Evolutionary conservation across 352 stramenopile species (phyloP).

Genomic region (Pythium pyrilobum): DNA sequence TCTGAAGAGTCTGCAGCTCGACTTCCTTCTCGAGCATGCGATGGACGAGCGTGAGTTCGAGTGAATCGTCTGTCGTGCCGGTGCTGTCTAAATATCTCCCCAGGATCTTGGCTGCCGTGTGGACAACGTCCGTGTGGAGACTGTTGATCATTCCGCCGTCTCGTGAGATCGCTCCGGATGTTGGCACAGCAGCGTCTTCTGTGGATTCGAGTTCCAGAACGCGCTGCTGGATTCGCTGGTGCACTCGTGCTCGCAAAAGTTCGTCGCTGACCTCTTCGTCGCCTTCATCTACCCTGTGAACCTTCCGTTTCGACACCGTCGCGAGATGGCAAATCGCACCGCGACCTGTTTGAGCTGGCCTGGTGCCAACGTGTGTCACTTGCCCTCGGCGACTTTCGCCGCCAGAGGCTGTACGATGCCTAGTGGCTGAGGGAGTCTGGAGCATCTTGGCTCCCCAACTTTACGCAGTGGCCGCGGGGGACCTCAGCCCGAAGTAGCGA

Average conservation of each 20-base stretch:
- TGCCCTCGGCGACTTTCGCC: no score
- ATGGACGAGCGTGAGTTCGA: slow-evolving; percentile 26
- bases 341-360: no score
- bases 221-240: slow-evolving; percentile 12
- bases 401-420: no score
- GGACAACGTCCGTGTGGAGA: slow-evolving; percentile 23
- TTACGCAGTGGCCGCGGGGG: no score
- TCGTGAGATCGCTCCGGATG: neutral
- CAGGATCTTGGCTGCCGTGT: slow-evolving; percentile 22
- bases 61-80: neutral
- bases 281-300: neutral
- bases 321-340: no score
- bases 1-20: slow-evolving; percentile 21
- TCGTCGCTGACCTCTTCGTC: slow-evolving; percentile 2
- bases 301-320: neutral
- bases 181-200: neutral
- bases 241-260: slow-evolving; percentile 7
- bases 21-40: slow-evolving; percentile 31
- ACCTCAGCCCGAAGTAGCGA: no score
- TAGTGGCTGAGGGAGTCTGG: no score
- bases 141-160: neutral
- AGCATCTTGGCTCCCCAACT: no score
- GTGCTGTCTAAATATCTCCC: slow-evolving; percentile 11
- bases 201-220: slow-evolving; percentile 1
- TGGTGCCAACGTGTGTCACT: no score